Conservation (phyloP, 2,329 filamentous ascomycete species). For the Xylariaceae sp. region DNA sequence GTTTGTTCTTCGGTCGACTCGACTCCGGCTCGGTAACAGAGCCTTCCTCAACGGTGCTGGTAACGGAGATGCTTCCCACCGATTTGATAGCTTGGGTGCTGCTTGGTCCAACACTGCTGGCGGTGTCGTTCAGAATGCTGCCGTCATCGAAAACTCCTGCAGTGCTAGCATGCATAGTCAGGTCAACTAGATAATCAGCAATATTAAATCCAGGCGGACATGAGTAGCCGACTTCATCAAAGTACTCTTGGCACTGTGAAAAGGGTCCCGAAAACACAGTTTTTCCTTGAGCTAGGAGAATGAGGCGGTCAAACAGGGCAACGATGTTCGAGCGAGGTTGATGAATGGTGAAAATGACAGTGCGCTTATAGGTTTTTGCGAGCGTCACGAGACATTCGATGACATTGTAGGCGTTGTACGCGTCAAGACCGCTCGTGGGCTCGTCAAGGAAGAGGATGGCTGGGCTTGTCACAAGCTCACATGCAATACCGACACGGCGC, state of each 20-base stretch:
- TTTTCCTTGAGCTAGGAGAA: constrained; percentile 81
- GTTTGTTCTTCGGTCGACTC: constrained; percentile 60
- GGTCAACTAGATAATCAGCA: constrained; percentile 92
- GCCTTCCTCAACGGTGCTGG: constrained; percentile 65
- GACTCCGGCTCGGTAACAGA: constrained; percentile 51
- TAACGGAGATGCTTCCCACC: constrained; percentile 74
- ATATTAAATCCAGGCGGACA: constrained; percentile 98
- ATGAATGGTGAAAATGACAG: constrained; percentile 97
- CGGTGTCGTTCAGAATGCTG: constrained; percentile 47
- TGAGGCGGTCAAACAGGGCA: constrained; percentile 88
- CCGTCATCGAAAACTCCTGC: constrained; percentile 56
- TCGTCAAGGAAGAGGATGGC: constrained; percentile 97
- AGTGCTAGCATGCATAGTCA: constrained; percentile 89
- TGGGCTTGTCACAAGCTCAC: constrained; percentile 93
- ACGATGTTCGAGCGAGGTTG: constrained; percentile 98
- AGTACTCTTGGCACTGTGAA: constrained; percentile 81
- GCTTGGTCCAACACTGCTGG: constrained; percentile 67
- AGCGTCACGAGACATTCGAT: constrained; percentile 91
- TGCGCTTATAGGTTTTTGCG: constrained; percentile 93
- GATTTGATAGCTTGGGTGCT: constrained; percentile 87
- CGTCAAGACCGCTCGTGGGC: constrained; percentile 90
- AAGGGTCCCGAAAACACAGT: constrained; percentile 94
- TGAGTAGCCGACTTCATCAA: constrained; percentile 83
- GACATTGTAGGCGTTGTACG: constrained; percentile 97
- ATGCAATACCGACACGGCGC: constrained; percentile 91